Base-by-base conservation (phyloP, 179 eudicot species). In the Pouteria campechiana region DNA sequence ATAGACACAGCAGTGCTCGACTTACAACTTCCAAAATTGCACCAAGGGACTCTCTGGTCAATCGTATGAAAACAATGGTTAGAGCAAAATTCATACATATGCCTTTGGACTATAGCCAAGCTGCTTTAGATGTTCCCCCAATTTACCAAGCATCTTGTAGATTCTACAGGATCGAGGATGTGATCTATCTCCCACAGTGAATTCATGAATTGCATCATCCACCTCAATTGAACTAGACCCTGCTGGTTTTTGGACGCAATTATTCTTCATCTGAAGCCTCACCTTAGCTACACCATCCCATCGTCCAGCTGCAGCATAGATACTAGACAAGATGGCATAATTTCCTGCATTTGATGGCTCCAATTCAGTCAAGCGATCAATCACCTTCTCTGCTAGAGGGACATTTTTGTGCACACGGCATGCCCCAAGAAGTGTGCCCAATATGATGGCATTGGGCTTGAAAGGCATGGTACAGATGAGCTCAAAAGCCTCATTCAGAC, bases 381-480 rank as follows among this genome's bases (percentile, higher is more conserved):
- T 55, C 41, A 62, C 70, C 33, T 61, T 58, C 32, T 66, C 51
- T 8, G 73, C 76, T 38, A 50, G 41, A 39, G 55, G 55, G 6
- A 54, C 52, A 19, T 66, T 73, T 25, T 69, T 65, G 45, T 69
- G 73, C 58, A 50, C 43, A 28, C 70, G 45, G 37, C 80, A 74
- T 36, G 80, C 73, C 25, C 55, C 73, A 58, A 69, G 48, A 47
- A 74, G 69, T 20, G 73, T 57, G 29, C 70, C 48, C 80, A 72
- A 74, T 38, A 74, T 69, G 23, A 61, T 51, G 7, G 22, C 58
- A 61, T 69, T 69, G 8, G 80, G 76, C 44, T 74, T 57, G 37
- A 74, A 44, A 30, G 80, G 73, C 76, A 74, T 69, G 27, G 14
- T 36, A n/a, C 39, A 29, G n/a, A 61, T 55, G 17, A 74, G 58